Evolutionary conservation across 2,329 filamentous ascomycete genomes (phyloP).

Genomic region (Cadophora malorum): DNA sequence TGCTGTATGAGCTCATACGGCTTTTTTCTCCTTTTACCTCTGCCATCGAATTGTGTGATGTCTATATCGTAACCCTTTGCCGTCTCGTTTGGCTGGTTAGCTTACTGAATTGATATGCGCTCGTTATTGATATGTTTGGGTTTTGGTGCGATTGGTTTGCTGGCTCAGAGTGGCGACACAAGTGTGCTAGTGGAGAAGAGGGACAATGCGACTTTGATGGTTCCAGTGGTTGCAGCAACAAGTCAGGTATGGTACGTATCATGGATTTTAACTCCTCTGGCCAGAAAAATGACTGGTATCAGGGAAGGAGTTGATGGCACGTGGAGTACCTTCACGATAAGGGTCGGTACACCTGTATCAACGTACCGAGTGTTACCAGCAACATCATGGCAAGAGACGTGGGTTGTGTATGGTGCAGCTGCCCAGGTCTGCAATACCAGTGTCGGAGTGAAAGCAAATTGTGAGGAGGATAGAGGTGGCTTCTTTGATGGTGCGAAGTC

Average conservation of each 20-base stretch:
- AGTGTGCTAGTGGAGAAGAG: slow-evolving; percentile 24
- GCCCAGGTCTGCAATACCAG: slow-evolving; percentile 58
- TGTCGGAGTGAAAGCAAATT: slow-evolving; percentile 47
- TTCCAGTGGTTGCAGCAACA: slow-evolving; percentile 33
- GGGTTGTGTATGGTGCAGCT: slow-evolving; percentile 69
- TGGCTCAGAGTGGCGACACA: slow-evolving; percentile 2
- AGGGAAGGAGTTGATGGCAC: slow-evolving; percentile 46
- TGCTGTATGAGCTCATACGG: slow-evolving; percentile 7
- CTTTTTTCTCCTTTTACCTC: neutral
- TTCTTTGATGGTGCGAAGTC: slow-evolving; percentile 47
- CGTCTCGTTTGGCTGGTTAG: slow-evolving; percentile 7
- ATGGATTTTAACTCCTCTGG: neutral
- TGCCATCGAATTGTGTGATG: neutral
- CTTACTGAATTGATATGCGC: slow-evolving; percentile 28
- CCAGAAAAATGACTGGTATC: slow-evolving; percentile 25
- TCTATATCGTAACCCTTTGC: neutral
- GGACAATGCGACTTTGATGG: slow-evolving; percentile 34
- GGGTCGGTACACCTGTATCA: slow-evolving; percentile 49
- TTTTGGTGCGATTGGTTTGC: slow-evolving; percentile 12
- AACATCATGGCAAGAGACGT: slow-evolving; percentile 51
- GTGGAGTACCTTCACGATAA: slow-evolving; percentile 50
- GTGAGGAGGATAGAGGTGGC: slow-evolving; percentile 47
- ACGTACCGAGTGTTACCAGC: slow-evolving; percentile 48
- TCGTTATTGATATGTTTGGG: slow-evolving; percentile 26
- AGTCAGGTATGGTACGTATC: slow-evolving; percentile 34